Conservation (phyloP, 805 yeast genomes). For the Komagataella pastoris region DNA sequence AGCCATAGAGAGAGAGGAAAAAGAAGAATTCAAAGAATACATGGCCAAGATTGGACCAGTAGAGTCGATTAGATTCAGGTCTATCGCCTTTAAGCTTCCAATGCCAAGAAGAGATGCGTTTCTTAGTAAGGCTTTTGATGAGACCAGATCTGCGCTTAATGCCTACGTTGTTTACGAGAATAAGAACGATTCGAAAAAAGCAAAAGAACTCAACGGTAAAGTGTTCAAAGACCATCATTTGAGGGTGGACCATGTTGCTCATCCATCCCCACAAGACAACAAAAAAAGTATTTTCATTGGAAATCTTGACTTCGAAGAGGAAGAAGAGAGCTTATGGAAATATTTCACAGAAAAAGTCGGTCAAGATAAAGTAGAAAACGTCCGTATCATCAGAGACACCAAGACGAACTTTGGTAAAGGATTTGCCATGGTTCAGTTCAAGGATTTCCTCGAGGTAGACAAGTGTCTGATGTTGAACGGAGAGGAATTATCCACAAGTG, state of each 20-base stretch:
- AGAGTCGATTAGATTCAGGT: conserved; percentile 78
- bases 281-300: conserved; percentile 85
- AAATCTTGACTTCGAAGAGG: conserved; percentile 83
- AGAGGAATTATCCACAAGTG: conserved; percentile 32
- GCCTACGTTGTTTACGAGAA: conserved; percentile 74
- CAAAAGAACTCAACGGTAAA: conserved; percentile 45
- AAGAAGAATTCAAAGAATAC: conserved; percentile 41
- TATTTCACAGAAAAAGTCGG: conserved; percentile 53
- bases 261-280: conserved; percentile 78
- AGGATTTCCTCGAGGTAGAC: conserved; percentile 55
- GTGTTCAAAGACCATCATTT: conserved; percentile 64
- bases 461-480: conserved; percentile 73
- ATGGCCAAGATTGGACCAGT: conserved; percentile 27
- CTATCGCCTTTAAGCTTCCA: conserved; percentile 78
- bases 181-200: conserved; percentile 32
- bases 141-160: conserved; percentile 68
- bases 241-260: conserved; percentile 87
- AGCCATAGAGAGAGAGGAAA: conserved; percentile 45
- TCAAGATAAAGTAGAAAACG: conserved; percentile 60
- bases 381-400: conserved; percentile 81
- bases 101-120: conserved; percentile 89
- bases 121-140: conserved; percentile 64
- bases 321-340: conserved; percentile 80
- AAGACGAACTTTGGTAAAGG: conserved; percentile 96
- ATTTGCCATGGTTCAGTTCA: conserved; percentile 89